phyloP scores from a whole-genome alignment of 140 eudicot genomes.

The Flaveria floridana region DNA sequence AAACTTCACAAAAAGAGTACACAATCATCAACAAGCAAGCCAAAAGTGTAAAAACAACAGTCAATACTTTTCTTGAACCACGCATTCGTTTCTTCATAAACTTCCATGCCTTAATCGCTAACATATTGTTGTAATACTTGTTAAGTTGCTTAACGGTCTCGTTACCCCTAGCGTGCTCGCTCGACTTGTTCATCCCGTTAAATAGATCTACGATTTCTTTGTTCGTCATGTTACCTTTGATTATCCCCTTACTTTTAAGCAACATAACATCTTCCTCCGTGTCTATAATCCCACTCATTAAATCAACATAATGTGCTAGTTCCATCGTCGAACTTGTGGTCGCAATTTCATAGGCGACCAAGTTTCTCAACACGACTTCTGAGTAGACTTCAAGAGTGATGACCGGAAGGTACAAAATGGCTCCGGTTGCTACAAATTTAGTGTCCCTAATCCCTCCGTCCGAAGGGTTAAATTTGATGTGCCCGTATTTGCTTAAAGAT shows the following conservation, averaged over 20 bases:
- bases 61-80: slow-evolving; percentile 31
- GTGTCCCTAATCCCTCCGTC: slow-evolving; percentile 34
- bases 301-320: slow-evolving; percentile 36
- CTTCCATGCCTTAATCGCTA: slow-evolving; percentile 31
- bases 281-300: slow-evolving; percentile 47
- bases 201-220: slow-evolving; percentile 34
- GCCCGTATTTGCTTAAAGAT: slow-evolving; percentile 25
- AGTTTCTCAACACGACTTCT: slow-evolving; percentile 40
- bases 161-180: slow-evolving; percentile 12
- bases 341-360: slow-evolving; percentile 46
- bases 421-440: slow-evolving; percentile 22
- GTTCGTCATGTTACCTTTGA: slow-evolving; percentile 31
- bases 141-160: slow-evolving; percentile 32
- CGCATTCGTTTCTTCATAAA: slow-evolving; percentile 31
- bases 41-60: slow-evolving; percentile 30
- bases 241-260: slow-evolving; percentile 36
- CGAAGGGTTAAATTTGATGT: slow-evolving; percentile 30
- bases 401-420: slow-evolving; percentile 38
- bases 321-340: slow-evolving; percentile 24
- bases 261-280: slow-evolving; percentile 35
- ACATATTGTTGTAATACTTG: slow-evolving; percentile 23
- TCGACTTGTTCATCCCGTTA: slow-evolving; percentile 39
- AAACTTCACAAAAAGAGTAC: slow-evolving; percentile 40
- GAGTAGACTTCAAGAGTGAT: slow-evolving; percentile 32
- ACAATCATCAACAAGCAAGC: slow-evolving; percentile 31